phyloP scores from a whole-genome alignment of 495 filamentous ascomycete genomes.

The Evernia prunastri region DNA sequence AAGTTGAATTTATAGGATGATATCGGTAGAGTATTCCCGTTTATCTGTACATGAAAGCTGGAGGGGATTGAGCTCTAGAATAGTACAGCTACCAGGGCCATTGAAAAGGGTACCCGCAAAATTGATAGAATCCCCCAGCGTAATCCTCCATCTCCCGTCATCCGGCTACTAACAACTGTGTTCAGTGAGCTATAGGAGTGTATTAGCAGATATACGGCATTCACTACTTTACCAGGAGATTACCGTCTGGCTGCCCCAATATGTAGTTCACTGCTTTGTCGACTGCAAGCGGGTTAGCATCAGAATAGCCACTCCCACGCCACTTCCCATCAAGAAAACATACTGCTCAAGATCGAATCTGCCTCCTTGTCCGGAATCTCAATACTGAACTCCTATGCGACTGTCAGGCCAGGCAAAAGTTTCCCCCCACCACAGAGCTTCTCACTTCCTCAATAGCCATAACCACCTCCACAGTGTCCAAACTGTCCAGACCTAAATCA shows the following conservation, averaged over 20 bases:
- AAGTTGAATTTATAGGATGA: not conserved
- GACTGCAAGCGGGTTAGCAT: conserved; percentile 47
- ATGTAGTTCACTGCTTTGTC: conserved; percentile 96
- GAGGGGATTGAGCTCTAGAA: not conserved
- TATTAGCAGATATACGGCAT: not conserved
- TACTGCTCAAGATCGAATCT: conserved; percentile 94
- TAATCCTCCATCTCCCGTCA: not conserved
- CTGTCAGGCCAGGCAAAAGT: conserved; percentile 24
- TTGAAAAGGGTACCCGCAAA: not conserved
- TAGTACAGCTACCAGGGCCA: conserved; percentile 7
- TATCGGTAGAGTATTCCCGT: conserved; percentile 3
- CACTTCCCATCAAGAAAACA: conserved; percentile 34
- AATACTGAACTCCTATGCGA: conserved; percentile 90
- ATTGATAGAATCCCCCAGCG: not conserved
- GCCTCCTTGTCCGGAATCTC: conserved; percentile 99
- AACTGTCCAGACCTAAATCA: conserved; percentile 90
- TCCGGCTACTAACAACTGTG: not conserved
- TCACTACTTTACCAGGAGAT: conserved; percentile 10
- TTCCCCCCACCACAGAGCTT: not conserved
- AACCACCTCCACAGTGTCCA: conserved; percentile 98
- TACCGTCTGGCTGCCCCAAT: conserved; percentile 83
- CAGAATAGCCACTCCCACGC: not conserved
- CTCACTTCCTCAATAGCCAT: conserved; percentile 99
- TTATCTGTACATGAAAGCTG: conserved; percentile 4
- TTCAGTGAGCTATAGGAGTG: conserved; percentile 21